Base-by-base conservation (phyloP, 23 red algal genomes). In the Porphyridium purpureum region DNA sequence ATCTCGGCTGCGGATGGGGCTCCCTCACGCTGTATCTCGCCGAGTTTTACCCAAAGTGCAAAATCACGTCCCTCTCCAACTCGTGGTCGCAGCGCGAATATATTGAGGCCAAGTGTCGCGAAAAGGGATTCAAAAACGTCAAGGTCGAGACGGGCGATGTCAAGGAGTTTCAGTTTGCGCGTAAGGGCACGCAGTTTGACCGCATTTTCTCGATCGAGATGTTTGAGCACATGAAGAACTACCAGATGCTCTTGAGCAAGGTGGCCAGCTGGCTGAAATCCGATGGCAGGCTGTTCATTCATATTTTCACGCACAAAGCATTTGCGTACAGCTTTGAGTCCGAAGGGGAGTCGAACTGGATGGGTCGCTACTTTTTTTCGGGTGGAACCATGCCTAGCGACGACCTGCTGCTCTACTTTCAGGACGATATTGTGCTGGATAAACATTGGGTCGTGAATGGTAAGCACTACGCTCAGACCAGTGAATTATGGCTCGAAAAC, bases 141-240 rank as follows among this genome's bases (percentile, higher is more conserved):
- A 53, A 36, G n/a, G 71, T 98, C 9, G 53, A 69, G 15, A 84
- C 74, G 21, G 80, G 57, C 6, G 90, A 98, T 56, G 73, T 98
- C 8, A 36, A 36, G 0, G 54, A 58, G 11, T 42, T 59, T 7
- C 29, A 62, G n/a, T 44, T 56, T 0, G 67, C 62, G 1, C 27
- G 52, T 9, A 63, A 51, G 29, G 33, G 19, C 40, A 49, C 28
- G 2, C 35, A 7, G 15, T 98, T 86, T 41, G 79, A 98, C 60
- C 53, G 75, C 30, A 54, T 86, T 5, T 62, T 98, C 7, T 84
- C 64, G 26, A 72, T 98, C 15, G 90, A 98, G 60, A 86, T 85
- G 79, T 86, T 98, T 42, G 90, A 98, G 44, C 90, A 98, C 58
- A 85, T 98, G 90, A 80, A 81, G 42, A 77, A 86, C 64, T 98